phyloP scores from a whole-genome alignment of 192 early-diverging fungal genomes.

The Spizellomyces punctatus region DNA sequence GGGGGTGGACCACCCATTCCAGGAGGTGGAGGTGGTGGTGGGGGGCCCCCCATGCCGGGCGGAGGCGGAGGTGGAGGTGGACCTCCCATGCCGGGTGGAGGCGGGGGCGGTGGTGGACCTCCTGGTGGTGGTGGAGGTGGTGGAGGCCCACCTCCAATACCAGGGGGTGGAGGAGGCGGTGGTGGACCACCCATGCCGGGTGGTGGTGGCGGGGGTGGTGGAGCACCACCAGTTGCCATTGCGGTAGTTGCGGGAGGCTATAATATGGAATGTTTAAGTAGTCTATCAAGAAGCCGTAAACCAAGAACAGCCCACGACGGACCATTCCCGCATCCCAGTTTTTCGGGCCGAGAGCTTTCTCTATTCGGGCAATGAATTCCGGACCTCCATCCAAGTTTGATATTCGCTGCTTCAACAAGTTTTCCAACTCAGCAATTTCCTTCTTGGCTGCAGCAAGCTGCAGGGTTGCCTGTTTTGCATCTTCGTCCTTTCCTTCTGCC shows the following conservation, averaged over 20 bases:
- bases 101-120: constrained; percentile 32
- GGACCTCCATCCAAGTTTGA: constrained; percentile 26
- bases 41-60: constrained; percentile 34
- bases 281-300: too few species aligned
- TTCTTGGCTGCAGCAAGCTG: constrained; percentile 29
- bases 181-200: constrained; percentile 15
- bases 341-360: neutral
- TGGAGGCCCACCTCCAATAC: constrained; percentile 5
- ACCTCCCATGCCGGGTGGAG: constrained; percentile 30
- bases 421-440: constrained; percentile 36
- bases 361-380: constrained; percentile 11
- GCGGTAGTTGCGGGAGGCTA: neutral
- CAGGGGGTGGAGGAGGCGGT: constrained; percentile 37
- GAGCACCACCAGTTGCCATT: neutral
- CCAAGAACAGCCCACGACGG: too few species aligned
- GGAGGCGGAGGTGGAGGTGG: constrained; percentile 27
- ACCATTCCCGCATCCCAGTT: too few species aligned
- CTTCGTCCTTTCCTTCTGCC: neutral
- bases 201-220: constrained; percentile 35
- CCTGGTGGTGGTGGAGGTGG: constrained; percentile 35
- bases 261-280: too few species aligned
- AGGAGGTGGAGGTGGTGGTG: constrained; percentile 46
- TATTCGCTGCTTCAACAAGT: constrained; percentile 29
- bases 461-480: neutral
- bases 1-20: constrained; percentile 33